Evolutionary conservation across 2,329 filamentous ascomycete genomes (phyloP), one percentile per base, ranked within the genome.

Genomic region (Neocatenulostroma microsporum): DNA sequence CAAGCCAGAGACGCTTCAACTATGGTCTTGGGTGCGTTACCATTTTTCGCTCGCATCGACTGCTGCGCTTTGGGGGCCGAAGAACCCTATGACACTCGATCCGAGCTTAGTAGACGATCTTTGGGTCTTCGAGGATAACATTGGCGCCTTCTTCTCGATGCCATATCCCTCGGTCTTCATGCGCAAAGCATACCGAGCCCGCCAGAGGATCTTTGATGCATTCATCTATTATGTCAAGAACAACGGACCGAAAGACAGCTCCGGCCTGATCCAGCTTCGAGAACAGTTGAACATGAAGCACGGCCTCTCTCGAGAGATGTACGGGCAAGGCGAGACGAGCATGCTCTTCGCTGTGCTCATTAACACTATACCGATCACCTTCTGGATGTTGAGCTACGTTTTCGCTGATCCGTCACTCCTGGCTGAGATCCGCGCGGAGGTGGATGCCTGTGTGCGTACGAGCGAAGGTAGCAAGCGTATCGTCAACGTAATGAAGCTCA

Each of bases 301-400:
- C 21, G 43, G 12, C 14, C 41, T 10, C 5, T 47, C 9, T 40
- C 50, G 30, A 50, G 58, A 12, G 47, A 51, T 30, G 54, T 51
- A 1, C 43, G 49, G n/a, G 2, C 23, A 21, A n/a, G 39, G 50
- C 3, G 59, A 63, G 37, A 44, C 46, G 5, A 26, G 45, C 3
- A 50, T 56, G 31, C 47, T 42, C 1, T 34, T 47, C 21, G 46
- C 36, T 3, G 33, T 64, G 15, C 49, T 67, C 1, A 55, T 58
- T 27, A 72, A 72, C 44, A 64, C 66, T 0, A 51, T 60, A 3
- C 63, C 64, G 0, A 58, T 64, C 1, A 47, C 52, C 1, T 72
- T 70, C 51, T 72, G 69, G 68, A 38, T 62, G 2, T 23, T 72
- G 0, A 62, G 57, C 41, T 60, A 68, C 25, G 47, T 72, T 6